phyloP scores from a whole-genome alignment of 768 basidiomycete genomes.

The Auricularia sp. region DNA sequence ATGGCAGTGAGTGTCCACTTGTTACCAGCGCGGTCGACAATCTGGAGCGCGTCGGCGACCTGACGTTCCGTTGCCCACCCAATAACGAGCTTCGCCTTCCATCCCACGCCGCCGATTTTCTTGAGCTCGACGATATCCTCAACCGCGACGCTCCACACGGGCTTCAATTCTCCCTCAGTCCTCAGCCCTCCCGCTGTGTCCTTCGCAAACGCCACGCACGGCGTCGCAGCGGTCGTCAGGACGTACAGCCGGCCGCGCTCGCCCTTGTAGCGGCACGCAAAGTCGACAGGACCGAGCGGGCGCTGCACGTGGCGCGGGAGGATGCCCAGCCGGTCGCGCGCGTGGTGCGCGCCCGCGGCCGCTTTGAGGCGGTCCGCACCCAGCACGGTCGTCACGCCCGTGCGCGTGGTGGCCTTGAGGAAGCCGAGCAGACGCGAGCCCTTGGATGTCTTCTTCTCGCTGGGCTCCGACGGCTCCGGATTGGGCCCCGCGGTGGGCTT shows the following conservation, averaged over 20 bases:
- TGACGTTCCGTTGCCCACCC: conserved; percentile 18
- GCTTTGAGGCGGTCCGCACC: conserved; percentile 25
- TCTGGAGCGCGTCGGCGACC: conserved; percentile 22
- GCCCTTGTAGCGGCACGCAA: conserved; percentile 20
- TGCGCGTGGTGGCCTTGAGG: conserved; percentile 20
- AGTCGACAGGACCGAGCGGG: conserved; percentile 21
- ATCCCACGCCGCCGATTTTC: conserved; percentile 29
- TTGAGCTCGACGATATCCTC: conserved; percentile 19
- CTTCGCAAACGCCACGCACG: conserved; percentile 17
- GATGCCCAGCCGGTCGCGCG: conserved; percentile 22
- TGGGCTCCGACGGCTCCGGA: neutral
- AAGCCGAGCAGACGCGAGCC: conserved; percentile 12
- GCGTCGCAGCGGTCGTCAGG: conserved; percentile 21
- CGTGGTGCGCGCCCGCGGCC: conserved; percentile 17
- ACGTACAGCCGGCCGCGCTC: conserved; percentile 21
- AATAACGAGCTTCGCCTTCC: conserved; percentile 29
- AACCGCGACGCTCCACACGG: conserved; percentile 21
- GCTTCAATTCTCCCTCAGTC: conserved; percentile 7
- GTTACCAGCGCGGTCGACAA: conserved; percentile 16
- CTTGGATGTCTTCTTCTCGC: conserved; percentile 8
- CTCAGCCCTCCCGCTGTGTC: neutral
- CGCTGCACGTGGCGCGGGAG: conserved; percentile 8
- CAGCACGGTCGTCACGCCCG: conserved; percentile 19
- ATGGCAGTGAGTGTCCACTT: conserved; percentile 19
- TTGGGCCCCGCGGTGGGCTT: neutral